Evolutionary conservation across 805 yeast species (phyloP).

Genomic region (Wilhelminamyces savonicus): DNA sequence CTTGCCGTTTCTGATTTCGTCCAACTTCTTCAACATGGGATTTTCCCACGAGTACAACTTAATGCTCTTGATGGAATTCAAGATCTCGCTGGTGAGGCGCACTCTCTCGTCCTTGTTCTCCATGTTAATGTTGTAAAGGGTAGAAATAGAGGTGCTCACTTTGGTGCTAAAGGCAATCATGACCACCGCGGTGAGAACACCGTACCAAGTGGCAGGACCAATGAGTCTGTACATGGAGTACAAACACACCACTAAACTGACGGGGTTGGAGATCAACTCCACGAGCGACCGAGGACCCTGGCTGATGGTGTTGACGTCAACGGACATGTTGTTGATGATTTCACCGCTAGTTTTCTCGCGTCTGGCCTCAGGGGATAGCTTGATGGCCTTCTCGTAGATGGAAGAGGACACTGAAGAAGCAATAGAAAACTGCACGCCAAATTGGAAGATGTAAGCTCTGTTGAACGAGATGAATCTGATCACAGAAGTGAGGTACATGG

Average conservation of each 20-base stretch:
- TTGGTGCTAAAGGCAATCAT: constrained; percentile 13
- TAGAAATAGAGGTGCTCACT: constrained; percentile 8
- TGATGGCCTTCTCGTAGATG: constrained; percentile 22
- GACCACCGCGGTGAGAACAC: constrained; percentile 12
- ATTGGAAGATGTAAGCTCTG: too few species aligned
- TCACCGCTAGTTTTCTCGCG: constrained; percentile 28
- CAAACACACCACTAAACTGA: background rate
- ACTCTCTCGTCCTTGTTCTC: constrained; percentile 15
- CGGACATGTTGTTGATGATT: constrained; percentile 25
- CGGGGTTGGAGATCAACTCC: too few species aligned
- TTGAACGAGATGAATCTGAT: constrained; percentile 16
- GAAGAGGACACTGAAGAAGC: constrained; percentile 16
- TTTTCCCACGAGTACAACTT: constrained; percentile 22
- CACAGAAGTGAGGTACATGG: constrained; percentile 20
- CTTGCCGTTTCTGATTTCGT: constrained; percentile 13
- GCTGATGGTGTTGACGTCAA: constrained; percentile 16
- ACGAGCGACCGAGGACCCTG: too few species aligned
- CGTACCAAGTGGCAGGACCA: too few species aligned
- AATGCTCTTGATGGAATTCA: constrained; percentile 17
- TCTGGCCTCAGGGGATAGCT: constrained; percentile 24
- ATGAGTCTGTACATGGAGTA: constrained; percentile 16
- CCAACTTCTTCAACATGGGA: constrained; percentile 15
- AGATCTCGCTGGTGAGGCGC: constrained; percentile 16
- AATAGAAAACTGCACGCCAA: constrained; percentile 9
- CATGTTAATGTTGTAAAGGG: constrained; percentile 7